Percentiles rank a stretch among this genome's conserved stretches.
These are phyloP conservation scores for Mollisia scopiformis DNA, from an alignment of 2,329 filamentous ascomycete species.

Conservation along the genomic window DNA sequence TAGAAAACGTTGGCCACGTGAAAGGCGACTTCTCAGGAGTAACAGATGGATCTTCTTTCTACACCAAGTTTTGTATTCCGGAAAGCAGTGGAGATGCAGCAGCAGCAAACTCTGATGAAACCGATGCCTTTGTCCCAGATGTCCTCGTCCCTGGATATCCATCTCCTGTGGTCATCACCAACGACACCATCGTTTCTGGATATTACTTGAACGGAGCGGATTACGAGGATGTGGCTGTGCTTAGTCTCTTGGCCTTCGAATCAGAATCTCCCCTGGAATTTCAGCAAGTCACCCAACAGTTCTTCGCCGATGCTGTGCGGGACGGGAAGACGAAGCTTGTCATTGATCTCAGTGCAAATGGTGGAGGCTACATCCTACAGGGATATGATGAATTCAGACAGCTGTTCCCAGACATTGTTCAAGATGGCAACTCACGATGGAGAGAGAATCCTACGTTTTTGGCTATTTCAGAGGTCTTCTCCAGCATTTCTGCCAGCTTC, in stretches of 20 bases:
- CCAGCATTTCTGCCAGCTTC: slow-evolving; percentile 28
- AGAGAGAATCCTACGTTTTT: slow-evolving; percentile 29
- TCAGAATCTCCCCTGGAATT: slow-evolving; percentile 31
- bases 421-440: slow-evolving; percentile 31
- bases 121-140: slow-evolving; percentile 1
- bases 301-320: slow-evolving; percentile 49
- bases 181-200: slow-evolving; percentile 31
- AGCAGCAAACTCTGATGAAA: slow-evolving; percentile 2
- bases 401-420: slow-evolving; percentile 37
- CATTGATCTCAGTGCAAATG: slow-evolving; percentile 65
- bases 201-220: slow-evolving; percentile 34
- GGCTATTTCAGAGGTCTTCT: slow-evolving; percentile 27
- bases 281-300: slow-evolving; percentile 34
- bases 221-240: slow-evolving; percentile 35
- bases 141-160: slow-evolving; percentile 31
- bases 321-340: slow-evolving; percentile 61
- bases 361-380: slow-evolving; percentile 54
- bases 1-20: slow-evolving; percentile 40
- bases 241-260: slow-evolving; percentile 33
- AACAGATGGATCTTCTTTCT: slow-evolving; percentile 33
- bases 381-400: slow-evolving; percentile 53
- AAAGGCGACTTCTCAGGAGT: slow-evolving; percentile 38
- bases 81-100: background rate
- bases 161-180: slow-evolving; percentile 25
- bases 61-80: slow-evolving; percentile 25